Evolutionary conservation across 495 filamentous ascomycete genomes (phyloP).

Genomic region (Hypoxylon perforatum): DNA sequence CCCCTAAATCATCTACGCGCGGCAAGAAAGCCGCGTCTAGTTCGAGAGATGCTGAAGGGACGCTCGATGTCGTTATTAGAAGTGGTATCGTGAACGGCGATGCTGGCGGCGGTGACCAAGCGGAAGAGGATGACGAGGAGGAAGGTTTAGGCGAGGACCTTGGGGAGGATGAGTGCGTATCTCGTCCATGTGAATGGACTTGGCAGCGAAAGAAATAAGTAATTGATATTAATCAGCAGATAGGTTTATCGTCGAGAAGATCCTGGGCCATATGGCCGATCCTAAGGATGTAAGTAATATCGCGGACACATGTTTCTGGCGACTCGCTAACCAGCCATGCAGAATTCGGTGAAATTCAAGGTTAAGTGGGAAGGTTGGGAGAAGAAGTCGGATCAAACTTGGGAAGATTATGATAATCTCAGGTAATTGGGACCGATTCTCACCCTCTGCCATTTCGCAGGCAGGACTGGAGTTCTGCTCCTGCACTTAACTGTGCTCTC

Average conservation of each 20-base stretch:
- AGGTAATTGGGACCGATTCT: slow-evolving; percentile 47
- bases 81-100: slow-evolving; percentile 42
- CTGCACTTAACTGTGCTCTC: slow-evolving; percentile 6
- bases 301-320: neutral
- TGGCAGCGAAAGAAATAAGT: neutral
- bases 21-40: slow-evolving; percentile 28
- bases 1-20: slow-evolving; percentile 36
- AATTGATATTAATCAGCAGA: slow-evolving; percentile 4
- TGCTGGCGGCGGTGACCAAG: slow-evolving; percentile 50
- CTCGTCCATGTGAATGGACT: slow-evolving; percentile 4
- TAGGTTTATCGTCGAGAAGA: slow-evolving; percentile 69
- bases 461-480: neutral
- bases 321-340: slow-evolving; percentile 20
- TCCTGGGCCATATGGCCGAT: slow-evolving; percentile 62
- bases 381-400: slow-evolving; percentile 66
- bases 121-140: slow-evolving; percentile 49
- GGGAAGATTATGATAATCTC: slow-evolving; percentile 70
- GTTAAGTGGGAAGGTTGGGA: slow-evolving; percentile 74
- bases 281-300: slow-evolving; percentile 53
- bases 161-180: slow-evolving; percentile 57
- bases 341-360: slow-evolving; percentile 59
- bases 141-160: slow-evolving; percentile 50
- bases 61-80: slow-evolving; percentile 24
- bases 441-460: neutral
- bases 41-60: slow-evolving; percentile 10